A percentile compares a stretch with the other conserved stretches of the same genome.
phyloP scores from a whole-genome alignment of 2,329 filamentous ascomycete genomes.

The Fusarium sp. region DNA sequence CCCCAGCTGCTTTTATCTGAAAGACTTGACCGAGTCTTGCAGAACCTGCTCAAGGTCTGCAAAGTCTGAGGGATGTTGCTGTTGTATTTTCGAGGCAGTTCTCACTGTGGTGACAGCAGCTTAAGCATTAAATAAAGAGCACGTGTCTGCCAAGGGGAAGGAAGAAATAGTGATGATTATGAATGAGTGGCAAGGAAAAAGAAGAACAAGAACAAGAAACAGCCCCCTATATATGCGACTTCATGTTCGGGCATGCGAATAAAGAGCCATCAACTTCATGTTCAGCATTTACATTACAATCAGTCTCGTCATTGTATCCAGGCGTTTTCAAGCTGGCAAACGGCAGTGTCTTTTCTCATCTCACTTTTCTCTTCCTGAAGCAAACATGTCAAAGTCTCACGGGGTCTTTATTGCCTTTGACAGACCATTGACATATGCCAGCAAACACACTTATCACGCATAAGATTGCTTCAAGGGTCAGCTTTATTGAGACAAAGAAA shows the following conservation, averaged over 20 bases:
- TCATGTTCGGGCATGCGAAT: not conserved
- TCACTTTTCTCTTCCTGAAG: not conserved
- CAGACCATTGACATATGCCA: not conserved
- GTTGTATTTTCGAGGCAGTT: not conserved
- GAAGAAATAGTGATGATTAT: not conserved
- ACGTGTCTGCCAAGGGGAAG: not conserved
- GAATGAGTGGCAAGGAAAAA: not conserved
- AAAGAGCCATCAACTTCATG: not conserved
- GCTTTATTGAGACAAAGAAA: constrained; percentile 17
- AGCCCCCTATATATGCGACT: not conserved
- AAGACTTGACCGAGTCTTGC: not conserved
- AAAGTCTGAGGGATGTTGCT: not conserved
- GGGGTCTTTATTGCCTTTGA: constrained; percentile 15
- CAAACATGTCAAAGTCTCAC: constrained; percentile 16
- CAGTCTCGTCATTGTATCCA: not conserved
- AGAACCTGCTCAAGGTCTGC: not conserved
- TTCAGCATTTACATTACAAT: not conserved
- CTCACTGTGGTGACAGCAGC: not conserved
- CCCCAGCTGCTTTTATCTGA: not conserved
- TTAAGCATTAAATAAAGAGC: not conserved
- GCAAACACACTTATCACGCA: constrained; percentile 12
- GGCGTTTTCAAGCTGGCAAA: constrained; percentile 13
- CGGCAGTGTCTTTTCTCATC: not conserved
- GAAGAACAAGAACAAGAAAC: not conserved
- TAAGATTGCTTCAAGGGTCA: not conserved